Base-by-base conservation (phyloP, 1,284 basidiomycete species). In the Ganoderma multipileum region DNA sequence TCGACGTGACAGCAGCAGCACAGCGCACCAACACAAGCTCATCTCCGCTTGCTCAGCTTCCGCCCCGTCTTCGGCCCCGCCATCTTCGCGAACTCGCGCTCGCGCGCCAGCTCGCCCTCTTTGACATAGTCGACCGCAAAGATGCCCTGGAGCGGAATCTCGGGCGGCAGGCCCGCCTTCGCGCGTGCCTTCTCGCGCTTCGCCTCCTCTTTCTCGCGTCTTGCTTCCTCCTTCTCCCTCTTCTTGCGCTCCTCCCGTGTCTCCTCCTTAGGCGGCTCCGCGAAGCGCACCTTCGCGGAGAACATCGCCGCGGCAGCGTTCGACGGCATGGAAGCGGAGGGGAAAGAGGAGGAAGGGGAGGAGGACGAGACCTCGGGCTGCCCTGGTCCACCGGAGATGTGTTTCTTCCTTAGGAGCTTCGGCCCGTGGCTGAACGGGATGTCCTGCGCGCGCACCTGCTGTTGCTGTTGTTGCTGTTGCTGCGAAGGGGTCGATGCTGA, bases 21-120 rank as follows among this genome's bases (percentile, higher is more conserved):
- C 20, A n/a, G 14, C n/a, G n/a, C 42, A 14, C 50, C 36, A 30
- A 16, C 28, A 12, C 18, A 33, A 33, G 18, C 61, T 77, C 67
- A 78, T 60, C 69, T 71, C 41, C 77, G 72, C 75, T 80, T 81
- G 76, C 78, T 81, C 66, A 81, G 66, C 75, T 79, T 81, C 61
- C 77, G 72, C 60, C 69, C 71, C 33, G 69, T 39, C 61, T 68
- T 64, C 57, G 66, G 65, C 44, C 64, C 64, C 23, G 55, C 59
- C 36, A 18, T 42, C 72, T 71, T 61, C 44, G 55, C 67, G 20
- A 62, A 30, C 68, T 74, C 70, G 63, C 71, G 69, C 69, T 72
- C 71, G 61, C 63, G 65, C 66, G 73, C 73, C 18, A 71, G 16
- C 70, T 72, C 72, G 61, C 69, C 73, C 67, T 71, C 72, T 68